Base-by-base conservation (phyloP, 768 basidiomycete genomes). In the Mycena vulgaris region DNA sequence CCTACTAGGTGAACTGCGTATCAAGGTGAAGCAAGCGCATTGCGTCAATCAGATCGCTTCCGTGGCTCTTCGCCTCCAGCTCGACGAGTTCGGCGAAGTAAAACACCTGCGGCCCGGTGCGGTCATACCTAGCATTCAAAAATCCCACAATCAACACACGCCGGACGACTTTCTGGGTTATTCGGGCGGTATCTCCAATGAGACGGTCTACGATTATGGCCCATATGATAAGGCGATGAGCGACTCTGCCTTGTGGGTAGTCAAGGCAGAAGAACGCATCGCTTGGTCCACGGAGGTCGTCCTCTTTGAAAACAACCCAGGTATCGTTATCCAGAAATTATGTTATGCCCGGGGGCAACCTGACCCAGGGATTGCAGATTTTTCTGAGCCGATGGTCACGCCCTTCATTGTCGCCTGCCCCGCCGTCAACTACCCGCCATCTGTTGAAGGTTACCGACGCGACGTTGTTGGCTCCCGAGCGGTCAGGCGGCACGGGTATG, bases 261-360 rank as follows among this genome's bases (percentile, higher is more conserved):
- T 66, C 39, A 55, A 66, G 23, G 69, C 69, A 9, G 58, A 71
- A 47, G 63, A 70, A 28, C 63, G 69, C 37, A 7, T 8, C 5
- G 39, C 39, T 17, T 40, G 39, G 39, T 40, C 37, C 10, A 61
- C 64, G 13, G 69, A 48, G 51, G 51, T 35, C 14, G 45, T 28
- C 10, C 59, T 71, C 37, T 40, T 66, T 42, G 40, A 51, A 37
- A 47, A 52, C 19, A 56, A 58, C 31, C 40, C 31, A 25, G 31
- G 63, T 53, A 31, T 21, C 49, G 21, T 16, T 21, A n/a, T 30
- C 8, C n/a, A n/a, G n/a, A n/a, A n/a, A 49, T 30, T 33, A 28
- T 14, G 14, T 23, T 17, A 8, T 8, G 13, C 23, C 13, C 27
- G 1, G 17, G 21, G 7, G 9, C n/a, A 23, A 23, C 17, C 2